phyloP scores from a whole-genome alignment of 1,139 yeast species.

The Pichia sorboxylosa region DNA sequence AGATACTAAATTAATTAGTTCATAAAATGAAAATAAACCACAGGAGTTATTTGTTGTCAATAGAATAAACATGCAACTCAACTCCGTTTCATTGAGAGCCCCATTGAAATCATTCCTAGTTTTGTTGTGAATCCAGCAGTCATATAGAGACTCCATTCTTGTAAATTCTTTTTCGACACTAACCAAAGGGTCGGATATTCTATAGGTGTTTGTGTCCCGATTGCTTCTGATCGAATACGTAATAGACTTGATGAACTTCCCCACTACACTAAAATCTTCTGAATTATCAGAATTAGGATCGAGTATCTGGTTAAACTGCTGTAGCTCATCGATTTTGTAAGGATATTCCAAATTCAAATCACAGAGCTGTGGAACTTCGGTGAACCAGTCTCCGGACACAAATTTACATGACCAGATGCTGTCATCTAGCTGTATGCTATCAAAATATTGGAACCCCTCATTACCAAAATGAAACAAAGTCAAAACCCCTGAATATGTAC shows the following conservation, averaged over 20 bases:
- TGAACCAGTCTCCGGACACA: constrained; percentile 32
- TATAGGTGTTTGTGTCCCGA: background rate
- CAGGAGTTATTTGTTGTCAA: constrained; percentile 31
- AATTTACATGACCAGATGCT: constrained; percentile 27
- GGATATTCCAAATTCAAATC: constrained; percentile 9
- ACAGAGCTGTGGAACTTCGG: constrained; percentile 48
- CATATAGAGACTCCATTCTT: background rate
- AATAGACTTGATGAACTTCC: background rate
- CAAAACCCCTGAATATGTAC: constrained; percentile 24
- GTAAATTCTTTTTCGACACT: background rate
- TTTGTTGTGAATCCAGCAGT: background rate
- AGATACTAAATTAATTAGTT: constrained; percentile 30
- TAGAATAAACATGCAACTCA: constrained; percentile 19
- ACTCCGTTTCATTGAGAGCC: background rate
- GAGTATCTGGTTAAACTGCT: background rate
- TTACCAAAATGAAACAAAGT: background rate
- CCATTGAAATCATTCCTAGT: background rate
- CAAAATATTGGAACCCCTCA: constrained; percentile 7
- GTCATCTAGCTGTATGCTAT: constrained; percentile 38
- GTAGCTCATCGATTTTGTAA: background rate
- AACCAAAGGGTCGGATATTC: background rate
- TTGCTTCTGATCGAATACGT: background rate
- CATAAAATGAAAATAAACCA: constrained; percentile 39
- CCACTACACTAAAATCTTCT: background rate
- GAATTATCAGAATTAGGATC: background rate